Evolutionary conservation across 2,329 filamentous ascomycete species (phyloP).

Genomic region (Teratosphaeria viscida): DNA sequence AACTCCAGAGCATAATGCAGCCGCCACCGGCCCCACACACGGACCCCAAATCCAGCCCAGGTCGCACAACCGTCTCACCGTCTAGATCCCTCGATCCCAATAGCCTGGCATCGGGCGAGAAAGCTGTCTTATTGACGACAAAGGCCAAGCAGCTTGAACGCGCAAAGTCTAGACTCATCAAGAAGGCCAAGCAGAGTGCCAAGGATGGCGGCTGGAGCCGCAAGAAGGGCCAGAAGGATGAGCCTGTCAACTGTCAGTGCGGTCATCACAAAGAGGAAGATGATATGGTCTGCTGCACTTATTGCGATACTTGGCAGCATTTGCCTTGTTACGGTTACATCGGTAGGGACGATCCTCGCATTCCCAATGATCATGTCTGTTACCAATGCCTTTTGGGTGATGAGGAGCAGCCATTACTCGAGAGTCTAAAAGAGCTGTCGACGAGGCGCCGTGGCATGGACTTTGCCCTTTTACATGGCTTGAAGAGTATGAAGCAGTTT

Average conservation of each 20-base stretch:
- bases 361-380: constrained; percentile 36
- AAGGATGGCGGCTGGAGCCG: constrained; percentile 2
- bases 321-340: constrained; percentile 37
- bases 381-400: constrained; percentile 32
- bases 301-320: constrained; percentile 38
- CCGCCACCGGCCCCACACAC: not conserved
- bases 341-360: constrained; percentile 25
- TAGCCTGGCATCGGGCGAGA: not conserved
- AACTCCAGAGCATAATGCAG: constrained; percentile 11
- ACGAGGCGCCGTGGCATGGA: constrained; percentile 17
- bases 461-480: constrained; percentile 11
- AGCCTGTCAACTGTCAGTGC: constrained; percentile 32
- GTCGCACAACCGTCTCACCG: not conserved
- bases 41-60: not conserved
- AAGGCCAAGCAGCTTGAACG: constrained; percentile 4
- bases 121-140: not conserved
- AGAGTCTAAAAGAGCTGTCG: constrained; percentile 12
- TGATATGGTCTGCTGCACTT: constrained; percentile 36
- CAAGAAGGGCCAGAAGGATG: constrained; percentile 1
- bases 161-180: constrained; percentile 6
- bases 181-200: constrained; percentile 8
- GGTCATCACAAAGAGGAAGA: constrained; percentile 29
- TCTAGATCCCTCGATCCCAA: not conserved
- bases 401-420: constrained; percentile 11
- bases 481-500: constrained; percentile 11